These are phyloP conservation scores for Rhynchosporium secalis DNA, from an alignment of 2,329 filamentous ascomycete species.

Conservation along the genomic window DNA sequence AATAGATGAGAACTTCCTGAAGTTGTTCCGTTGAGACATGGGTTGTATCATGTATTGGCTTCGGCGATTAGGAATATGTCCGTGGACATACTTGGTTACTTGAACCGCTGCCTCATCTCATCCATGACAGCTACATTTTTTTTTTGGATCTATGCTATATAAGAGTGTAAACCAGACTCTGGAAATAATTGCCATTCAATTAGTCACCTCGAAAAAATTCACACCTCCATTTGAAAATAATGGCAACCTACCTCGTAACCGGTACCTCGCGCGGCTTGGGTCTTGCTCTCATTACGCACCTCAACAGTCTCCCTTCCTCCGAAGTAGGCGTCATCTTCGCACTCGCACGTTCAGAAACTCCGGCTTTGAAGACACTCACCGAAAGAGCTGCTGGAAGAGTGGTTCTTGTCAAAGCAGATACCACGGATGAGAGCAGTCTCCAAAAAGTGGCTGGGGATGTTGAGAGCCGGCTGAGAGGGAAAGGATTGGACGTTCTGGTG, in stretches of 20 bases:
- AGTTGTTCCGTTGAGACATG: too few relatives aligned
- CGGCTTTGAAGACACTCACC: slow-evolving; percentile 42
- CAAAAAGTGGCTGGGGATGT: slow-evolving; percentile 41
- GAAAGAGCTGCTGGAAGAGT: slow-evolving; percentile 41
- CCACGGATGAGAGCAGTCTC: slow-evolving; percentile 41
- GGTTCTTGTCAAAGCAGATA: slow-evolving; percentile 42
- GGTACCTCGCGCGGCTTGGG: slow-evolving; percentile 42
- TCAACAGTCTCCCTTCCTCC: slow-evolving; percentile 37
- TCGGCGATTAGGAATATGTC: slow-evolving; percentile 7
- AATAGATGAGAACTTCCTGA: too few relatives aligned
- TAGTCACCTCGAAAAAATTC: background rate
- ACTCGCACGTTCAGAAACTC: slow-evolving; percentile 41
- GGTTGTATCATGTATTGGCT: background rate
- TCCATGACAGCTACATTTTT: background rate
- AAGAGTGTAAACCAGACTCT: background rate
- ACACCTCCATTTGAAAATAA: slow-evolving; percentile 19
- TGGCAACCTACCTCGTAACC: slow-evolving; percentile 43
- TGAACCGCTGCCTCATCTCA: background rate
- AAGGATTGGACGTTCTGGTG: slow-evolving; percentile 48
- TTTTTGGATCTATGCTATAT: background rate
- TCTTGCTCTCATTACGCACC: slow-evolving; percentile 37
- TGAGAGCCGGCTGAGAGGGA: slow-evolving; percentile 40
- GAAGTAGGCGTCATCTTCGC: slow-evolving; percentile 46
- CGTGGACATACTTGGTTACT: slow-evolving; percentile 1
- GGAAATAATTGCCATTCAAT: background rate